Percentiles rank a stretch among this genome's conserved stretches.
These are phyloP conservation scores for Diplocarpon mali DNA, from an alignment of 2,329 filamentous ascomycete species.

Conservation along the genomic window DNA sequence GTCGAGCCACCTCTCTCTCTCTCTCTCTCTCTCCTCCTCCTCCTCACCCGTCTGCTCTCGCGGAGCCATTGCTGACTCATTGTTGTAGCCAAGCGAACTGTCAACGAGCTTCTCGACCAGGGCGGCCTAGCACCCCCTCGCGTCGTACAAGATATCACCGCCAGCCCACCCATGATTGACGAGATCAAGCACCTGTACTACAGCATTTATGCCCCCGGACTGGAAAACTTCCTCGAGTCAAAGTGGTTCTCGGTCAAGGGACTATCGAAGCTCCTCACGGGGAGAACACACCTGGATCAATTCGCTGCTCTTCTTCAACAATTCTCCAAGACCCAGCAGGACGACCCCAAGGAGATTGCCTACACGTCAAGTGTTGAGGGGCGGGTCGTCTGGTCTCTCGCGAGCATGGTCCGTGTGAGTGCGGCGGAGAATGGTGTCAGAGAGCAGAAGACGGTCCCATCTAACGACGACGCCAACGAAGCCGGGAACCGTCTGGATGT, in stretches of 20 bases:
- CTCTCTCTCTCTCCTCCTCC: too few relatives aligned
- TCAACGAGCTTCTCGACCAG: conserved; percentile 59
- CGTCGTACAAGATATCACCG: conserved; percentile 36
- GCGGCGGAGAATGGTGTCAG: conserved; percentile 26
- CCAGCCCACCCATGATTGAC: conserved; percentile 39
- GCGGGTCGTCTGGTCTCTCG: conserved; percentile 48
- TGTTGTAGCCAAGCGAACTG: conserved; percentile 49
- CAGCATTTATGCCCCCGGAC: conserved; percentile 63
- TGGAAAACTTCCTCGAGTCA: conserved; percentile 71
- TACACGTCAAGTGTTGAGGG: conserved; percentile 45
- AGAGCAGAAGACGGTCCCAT: conserved; percentile 32
- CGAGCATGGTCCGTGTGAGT: conserved; percentile 31
- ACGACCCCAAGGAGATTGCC: conserved; percentile 41
- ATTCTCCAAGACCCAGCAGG: conserved; percentile 37
- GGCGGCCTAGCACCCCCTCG: conserved; percentile 49
- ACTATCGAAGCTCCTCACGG: conserved; percentile 33
- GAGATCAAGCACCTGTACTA: conserved; percentile 64
- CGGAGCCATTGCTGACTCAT: conserved; percentile 34
- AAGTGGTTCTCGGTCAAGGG: conserved; percentile 60
- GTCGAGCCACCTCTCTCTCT: conserved; percentile 28
- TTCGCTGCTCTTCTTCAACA: conserved; percentile 54
- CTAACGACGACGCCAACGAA: conserved; percentile 49
- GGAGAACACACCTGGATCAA: conserved; percentile 51
- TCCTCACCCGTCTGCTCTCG: conserved; percentile 18
- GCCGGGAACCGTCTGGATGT: conserved; percentile 62